Percentiles rank a stretch among this genome's conserved stretches.
phyloP scores from a whole-genome alignment of 768 basidiomycete species.

The Tulasnella sp. region DNA sequence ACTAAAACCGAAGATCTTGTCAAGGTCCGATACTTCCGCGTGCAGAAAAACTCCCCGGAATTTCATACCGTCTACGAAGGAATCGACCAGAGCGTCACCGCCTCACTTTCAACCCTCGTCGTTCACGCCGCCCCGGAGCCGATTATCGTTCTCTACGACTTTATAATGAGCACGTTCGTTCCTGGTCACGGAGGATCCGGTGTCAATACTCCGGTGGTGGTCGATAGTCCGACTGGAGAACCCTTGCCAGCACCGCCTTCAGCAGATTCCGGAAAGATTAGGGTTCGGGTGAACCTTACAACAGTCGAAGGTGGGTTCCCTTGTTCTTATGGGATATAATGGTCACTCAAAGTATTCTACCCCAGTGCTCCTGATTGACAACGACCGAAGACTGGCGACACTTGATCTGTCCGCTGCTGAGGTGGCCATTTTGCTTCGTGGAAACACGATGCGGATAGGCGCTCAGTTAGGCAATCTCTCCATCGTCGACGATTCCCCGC shows the following conservation, averaged over 20 bases:
- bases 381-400: constrained; percentile 71
- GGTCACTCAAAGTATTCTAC: constrained; percentile 9
- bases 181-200: constrained; percentile 45
- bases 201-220: constrained; percentile 30
- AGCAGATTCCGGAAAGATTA: constrained; percentile 61
- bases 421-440: constrained; percentile 72
- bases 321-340: neutral
- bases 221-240: neutral
- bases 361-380: constrained; percentile 77
- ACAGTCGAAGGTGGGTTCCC: constrained; percentile 69
- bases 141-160: constrained; percentile 88
- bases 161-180: constrained; percentile 96
- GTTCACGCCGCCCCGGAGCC: constrained; percentile 89
- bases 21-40: constrained; percentile 73
- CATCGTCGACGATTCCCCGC: constrained; percentile 70
- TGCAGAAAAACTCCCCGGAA: constrained; percentile 84
- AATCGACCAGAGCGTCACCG: constrained; percentile 84
- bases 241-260: neutral
- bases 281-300: constrained; percentile 79
- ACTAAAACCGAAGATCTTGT: constrained; percentile 62
- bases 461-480: constrained; percentile 84
- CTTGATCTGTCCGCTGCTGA: constrained; percentile 89
- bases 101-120: constrained; percentile 87
- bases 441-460: constrained; percentile 73
- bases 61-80: constrained; percentile 78